These are phyloP conservation scores for Trichoderma virens DNA, from an alignment of 495 filamentous ascomycete genomes.

Conservation along the genomic window DNA sequence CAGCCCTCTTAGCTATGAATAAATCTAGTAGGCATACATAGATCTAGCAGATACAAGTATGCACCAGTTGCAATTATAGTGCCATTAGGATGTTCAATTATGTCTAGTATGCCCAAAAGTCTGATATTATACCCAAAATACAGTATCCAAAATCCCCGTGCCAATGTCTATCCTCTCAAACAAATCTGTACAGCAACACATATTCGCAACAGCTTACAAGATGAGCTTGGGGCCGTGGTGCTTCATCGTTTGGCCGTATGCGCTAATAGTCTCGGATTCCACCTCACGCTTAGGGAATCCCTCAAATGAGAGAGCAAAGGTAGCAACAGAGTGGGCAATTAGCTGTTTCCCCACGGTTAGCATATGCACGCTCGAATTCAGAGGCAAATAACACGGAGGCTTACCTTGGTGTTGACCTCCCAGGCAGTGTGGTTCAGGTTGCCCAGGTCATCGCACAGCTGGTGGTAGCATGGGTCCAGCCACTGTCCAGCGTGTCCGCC, in stretches of 20 bases:
- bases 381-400: constrained; percentile 4
- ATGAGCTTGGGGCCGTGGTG: background rate
- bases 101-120: background rate
- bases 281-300: constrained; percentile 41
- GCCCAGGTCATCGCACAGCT: constrained; percentile 42
- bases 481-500: constrained; percentile 44
- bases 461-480: constrained; percentile 51
- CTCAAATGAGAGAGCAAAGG: constrained; percentile 43
- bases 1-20: too few species aligned
- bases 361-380: background rate
- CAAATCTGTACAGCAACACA: background rate
- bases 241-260: constrained; percentile 12
- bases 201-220: background rate
- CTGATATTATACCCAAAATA: background rate
- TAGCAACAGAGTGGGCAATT: constrained; percentile 48
- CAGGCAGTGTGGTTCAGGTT: constrained; percentile 46
- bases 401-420: constrained; percentile 46
- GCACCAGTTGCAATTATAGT: too few species aligned
- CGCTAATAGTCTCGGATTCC: constrained; percentile 7
- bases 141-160: background rate
- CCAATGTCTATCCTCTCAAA: background rate
- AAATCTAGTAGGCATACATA: too few species aligned
- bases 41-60: too few species aligned
- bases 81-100: too few species aligned
- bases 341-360: constrained; percentile 24